Conservation (phyloP, 495 filamentous ascomycete genomes). For the Aspergillus funiculosus region DNA sequence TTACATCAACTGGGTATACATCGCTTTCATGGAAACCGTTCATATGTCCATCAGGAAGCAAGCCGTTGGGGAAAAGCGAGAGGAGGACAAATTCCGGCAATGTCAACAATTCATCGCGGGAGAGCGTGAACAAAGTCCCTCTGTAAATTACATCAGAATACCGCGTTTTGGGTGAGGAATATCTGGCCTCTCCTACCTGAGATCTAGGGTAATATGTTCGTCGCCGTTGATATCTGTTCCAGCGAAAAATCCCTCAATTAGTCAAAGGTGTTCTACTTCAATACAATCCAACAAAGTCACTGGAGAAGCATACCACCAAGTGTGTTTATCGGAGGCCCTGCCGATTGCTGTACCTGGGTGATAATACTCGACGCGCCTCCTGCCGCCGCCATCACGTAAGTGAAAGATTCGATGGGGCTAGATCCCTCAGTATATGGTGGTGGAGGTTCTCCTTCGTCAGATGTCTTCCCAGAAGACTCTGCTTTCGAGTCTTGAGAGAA, state of each 20-base stretch:
- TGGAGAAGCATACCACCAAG: constrained; percentile 64
- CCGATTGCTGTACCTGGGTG: constrained; percentile 94
- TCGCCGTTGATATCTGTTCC: constrained; percentile 73
- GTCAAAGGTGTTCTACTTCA: background rate
- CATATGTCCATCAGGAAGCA: constrained; percentile 95
- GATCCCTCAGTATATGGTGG: constrained; percentile 93
- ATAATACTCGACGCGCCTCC: constrained; percentile 97
- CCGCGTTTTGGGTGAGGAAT: constrained; percentile 1
- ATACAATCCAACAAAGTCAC: background rate
- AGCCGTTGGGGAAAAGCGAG: constrained; percentile 95
- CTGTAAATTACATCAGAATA: constrained; percentile 40
- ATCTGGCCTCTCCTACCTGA: constrained; percentile 57
- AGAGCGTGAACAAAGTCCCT: constrained; percentile 87
- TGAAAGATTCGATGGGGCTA: constrained; percentile 87
- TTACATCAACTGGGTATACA: constrained; percentile 93
- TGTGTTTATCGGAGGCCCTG: constrained; percentile 75
- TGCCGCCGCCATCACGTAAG: constrained; percentile 96
- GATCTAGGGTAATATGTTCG: constrained; percentile 91
- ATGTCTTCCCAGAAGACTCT: constrained; percentile 57
- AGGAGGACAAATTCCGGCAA: constrained; percentile 97
- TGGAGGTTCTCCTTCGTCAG: constrained; percentile 86
- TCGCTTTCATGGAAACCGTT: constrained; percentile 89
- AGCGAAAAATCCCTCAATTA: constrained; percentile 12
- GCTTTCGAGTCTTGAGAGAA: constrained; percentile 70
- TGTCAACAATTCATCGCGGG: constrained; percentile 89